Evolutionary conservation across 257 asterid genomes (phyloP).

Genomic region (Marsdenia floribunda): DNA sequence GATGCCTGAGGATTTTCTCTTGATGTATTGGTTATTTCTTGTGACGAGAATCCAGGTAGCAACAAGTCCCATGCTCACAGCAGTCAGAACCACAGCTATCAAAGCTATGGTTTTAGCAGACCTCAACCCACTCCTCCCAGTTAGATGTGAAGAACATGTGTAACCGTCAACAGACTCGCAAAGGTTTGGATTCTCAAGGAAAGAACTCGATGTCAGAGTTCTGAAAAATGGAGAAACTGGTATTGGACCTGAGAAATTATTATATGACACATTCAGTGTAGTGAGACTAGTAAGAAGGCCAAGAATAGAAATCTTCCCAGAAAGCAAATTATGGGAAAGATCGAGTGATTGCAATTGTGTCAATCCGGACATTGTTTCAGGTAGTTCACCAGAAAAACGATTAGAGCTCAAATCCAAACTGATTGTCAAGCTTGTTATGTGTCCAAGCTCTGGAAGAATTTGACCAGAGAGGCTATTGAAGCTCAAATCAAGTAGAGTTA

Average conservation of each 20-base stretch:
- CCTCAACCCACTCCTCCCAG: constrained; percentile 32
- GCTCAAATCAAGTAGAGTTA: constrained; percentile 85
- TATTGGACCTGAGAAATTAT: constrained; percentile 82
- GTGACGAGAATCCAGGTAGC: constrained; percentile 52
- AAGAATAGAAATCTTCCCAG: constrained; percentile 54
- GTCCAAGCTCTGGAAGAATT: constrained; percentile 67
- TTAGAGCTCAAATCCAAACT: constrained; percentile 75
- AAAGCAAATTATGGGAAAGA: constrained; percentile 51
- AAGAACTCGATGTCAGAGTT: constrained; percentile 51
- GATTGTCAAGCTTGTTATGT: constrained; percentile 58
- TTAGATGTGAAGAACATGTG: constrained; percentile 50
- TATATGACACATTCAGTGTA: constrained; percentile 58
- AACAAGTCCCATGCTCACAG: constrained; percentile 42
- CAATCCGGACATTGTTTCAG: constrained; percentile 63
- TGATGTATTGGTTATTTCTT: constrained; percentile 35
- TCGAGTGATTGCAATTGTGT: constrained; percentile 81
- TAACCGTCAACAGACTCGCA: constrained; percentile 72
- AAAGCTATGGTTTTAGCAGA: constrained; percentile 54
- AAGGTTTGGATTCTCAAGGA: constrained; percentile 58
- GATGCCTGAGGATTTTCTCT: constrained; percentile 37
- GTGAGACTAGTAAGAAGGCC: constrained; percentile 75
- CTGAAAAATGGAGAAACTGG: constrained; percentile 79
- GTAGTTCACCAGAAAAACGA: constrained; percentile 65
- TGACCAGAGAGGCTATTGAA: constrained; percentile 62
- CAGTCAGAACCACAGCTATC: constrained; percentile 44